Conservation (phyloP, 306 rosid species). For the Fagus crenata region DNA sequence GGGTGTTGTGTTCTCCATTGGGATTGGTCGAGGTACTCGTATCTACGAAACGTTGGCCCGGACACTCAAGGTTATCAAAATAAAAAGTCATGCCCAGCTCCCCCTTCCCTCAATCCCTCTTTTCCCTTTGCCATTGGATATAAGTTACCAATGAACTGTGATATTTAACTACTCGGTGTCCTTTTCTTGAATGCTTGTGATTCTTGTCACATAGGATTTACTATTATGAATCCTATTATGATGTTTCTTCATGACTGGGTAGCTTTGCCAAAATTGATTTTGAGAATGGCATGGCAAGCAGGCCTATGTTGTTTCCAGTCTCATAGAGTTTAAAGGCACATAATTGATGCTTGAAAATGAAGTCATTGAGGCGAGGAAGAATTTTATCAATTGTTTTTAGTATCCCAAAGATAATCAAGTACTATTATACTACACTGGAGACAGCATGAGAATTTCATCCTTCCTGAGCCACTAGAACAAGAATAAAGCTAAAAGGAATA, state of each 20-base stretch:
- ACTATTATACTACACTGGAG: not conserved
- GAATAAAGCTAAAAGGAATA: not conserved
- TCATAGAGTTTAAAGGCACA: not conserved
- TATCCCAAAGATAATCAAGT: not conserved
- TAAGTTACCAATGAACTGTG: no score
- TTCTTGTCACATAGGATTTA: no score
- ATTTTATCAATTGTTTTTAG: not conserved
- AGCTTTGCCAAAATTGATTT: not conserved
- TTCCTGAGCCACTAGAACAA: not conserved
- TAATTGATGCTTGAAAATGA: not conserved
- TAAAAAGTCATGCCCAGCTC: no score
- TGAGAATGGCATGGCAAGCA: not conserved
- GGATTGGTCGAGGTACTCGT: no score
- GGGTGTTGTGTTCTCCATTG: no score
- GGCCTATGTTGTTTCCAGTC: not conserved
- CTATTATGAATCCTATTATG: no score
- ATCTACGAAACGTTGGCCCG: no score
- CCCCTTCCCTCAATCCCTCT: no score
- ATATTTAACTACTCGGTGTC: no score
- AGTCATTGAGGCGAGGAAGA: not conserved
- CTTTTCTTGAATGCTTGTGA: no score
- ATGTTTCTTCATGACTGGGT: not conserved
- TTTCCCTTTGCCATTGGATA: no score
- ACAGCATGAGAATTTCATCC: not conserved
- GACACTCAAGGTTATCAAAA: no score